Conservation (phyloP, 495 filamentous ascomycete species). For the Tuber brumale region DNA sequence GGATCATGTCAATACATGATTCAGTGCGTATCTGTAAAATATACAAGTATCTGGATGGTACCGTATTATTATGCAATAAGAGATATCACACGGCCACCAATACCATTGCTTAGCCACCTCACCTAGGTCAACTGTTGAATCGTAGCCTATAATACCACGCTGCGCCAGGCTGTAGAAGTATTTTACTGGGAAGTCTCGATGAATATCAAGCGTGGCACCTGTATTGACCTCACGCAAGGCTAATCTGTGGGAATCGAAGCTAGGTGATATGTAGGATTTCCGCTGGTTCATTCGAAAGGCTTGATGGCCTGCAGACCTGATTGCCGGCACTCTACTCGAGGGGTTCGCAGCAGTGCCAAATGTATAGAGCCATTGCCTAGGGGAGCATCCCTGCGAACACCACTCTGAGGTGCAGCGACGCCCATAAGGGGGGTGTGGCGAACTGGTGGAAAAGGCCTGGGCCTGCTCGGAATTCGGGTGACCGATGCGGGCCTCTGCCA, state of each 20-base stretch:
- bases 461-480: too few relatives aligned
- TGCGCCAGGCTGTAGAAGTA: neutral
- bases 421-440: too few relatives aligned
- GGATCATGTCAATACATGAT: too few relatives aligned
- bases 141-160: neutral
- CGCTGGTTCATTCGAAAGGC: neutral
- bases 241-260: too few relatives aligned
- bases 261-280: neutral
- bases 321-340: neutral
- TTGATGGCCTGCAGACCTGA: neutral
- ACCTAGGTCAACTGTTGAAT: neutral
- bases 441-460: too few relatives aligned
- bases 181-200: neutral
- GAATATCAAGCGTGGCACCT: neutral
- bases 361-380: too few relatives aligned
- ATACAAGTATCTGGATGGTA: neutral
- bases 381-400: too few relatives aligned
- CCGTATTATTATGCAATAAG: neutral
- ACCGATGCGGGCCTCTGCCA: too few relatives aligned
- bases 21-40: too few relatives aligned
- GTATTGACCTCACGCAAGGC: neutral
- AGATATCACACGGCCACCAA: neutral
- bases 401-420: too few relatives aligned
- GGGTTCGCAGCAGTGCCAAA: too few relatives aligned
- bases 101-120: neutral